Conservation (phyloP, 2,329 filamentous ascomycete genomes). For the Aureobasidium pullulans region DNA sequence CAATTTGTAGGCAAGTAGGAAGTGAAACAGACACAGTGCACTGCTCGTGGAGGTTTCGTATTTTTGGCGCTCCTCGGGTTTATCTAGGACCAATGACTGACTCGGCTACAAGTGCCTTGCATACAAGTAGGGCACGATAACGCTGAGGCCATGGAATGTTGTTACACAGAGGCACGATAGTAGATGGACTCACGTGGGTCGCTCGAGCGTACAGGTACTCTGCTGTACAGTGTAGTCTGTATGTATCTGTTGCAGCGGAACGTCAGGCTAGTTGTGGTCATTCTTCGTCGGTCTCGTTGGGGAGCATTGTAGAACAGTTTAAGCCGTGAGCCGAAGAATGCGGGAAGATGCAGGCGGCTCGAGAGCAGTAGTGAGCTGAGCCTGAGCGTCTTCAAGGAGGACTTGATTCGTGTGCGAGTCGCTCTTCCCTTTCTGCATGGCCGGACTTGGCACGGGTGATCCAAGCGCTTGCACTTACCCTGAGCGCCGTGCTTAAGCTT, state of each 20-base stretch:
- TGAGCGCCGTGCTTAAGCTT: background rate
- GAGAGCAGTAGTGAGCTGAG: background rate
- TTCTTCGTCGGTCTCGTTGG: background rate
- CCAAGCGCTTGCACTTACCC: background rate
- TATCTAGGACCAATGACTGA: background rate
- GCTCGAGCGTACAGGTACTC: background rate
- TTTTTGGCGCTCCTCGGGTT: background rate
- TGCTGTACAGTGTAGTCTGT: background rate
- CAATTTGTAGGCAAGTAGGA: conserved; percentile 1
- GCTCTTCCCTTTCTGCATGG: conserved; percentile 5
- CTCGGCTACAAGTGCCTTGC: conserved; percentile 7
- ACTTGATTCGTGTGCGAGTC: conserved; percentile 7
- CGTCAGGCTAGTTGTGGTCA: background rate
- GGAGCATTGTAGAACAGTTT: background rate
- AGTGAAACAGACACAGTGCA: conserved; percentile 10
- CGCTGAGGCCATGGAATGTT: background rate
- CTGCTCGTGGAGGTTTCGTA: conserved; percentile 9
- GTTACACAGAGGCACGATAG: background rate
- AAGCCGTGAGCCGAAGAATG: background rate
- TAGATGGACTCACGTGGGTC: conserved; percentile 1
- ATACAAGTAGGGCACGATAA: background rate
- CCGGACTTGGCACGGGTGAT: background rate
- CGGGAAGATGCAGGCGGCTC: conserved; percentile 6
- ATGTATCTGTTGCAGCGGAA: background rate
- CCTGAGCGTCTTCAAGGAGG: background rate